A percentile compares a stretch with the other conserved stretches of the same genome.
These are phyloP conservation scores for Aspergillus vadensis DNA, from an alignment of 2,329 filamentous ascomycete genomes.

Conservation along the genomic window DNA sequence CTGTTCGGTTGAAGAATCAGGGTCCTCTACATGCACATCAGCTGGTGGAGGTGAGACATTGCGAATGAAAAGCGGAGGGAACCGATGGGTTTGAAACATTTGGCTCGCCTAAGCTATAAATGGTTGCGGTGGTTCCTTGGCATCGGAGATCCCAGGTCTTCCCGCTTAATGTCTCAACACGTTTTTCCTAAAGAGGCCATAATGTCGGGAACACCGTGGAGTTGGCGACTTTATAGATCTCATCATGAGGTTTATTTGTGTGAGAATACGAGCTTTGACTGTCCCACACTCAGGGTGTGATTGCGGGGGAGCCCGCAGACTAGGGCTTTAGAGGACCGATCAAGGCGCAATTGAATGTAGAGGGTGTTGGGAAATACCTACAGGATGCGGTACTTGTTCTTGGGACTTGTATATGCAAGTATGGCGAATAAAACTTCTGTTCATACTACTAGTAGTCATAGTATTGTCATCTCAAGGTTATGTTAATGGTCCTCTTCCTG, in stretches of 20 bases:
- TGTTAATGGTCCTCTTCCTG: no score
- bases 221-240: background rate
- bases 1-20: background rate
- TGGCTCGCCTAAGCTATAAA: background rate
- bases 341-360: no score
- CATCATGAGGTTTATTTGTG: background rate
- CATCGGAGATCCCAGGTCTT: conserved; percentile 1
- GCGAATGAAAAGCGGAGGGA: background rate
- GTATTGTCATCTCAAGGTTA: no score
- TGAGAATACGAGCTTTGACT: background rate
- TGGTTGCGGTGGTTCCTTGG: background rate
- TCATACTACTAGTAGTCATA: no score
- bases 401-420: no score
- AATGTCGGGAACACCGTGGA: background rate
- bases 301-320: background rate
- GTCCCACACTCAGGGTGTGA: background rate
- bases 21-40: background rate
- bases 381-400: no score
- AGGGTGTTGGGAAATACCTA: no score
- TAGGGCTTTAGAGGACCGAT: no score
- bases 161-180: background rate
- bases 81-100: background rate
- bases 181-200: background rate
- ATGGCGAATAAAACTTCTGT: no score
- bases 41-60: background rate